Percentiles rank a stretch among this genome's conserved stretches.
These are phyloP conservation scores for Boletus tomentosulus DNA, from an alignment of 768 basidiomycete genomes.

Conservation along the genomic window DNA sequence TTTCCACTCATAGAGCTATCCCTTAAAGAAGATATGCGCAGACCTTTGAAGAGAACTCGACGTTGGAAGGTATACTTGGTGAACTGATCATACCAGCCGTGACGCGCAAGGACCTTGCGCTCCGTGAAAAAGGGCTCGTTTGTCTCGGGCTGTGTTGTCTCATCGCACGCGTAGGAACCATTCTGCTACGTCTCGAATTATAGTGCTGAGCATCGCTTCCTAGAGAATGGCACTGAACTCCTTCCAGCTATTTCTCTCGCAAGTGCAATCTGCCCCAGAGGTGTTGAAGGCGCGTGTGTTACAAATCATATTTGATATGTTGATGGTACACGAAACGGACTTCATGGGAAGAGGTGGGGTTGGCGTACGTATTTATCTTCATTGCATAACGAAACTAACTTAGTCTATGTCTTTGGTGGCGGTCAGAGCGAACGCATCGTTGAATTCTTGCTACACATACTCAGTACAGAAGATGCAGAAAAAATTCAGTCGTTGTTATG, in stretches of 20 bases:
- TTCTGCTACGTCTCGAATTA: neutral
- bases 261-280: conserved; percentile 62
- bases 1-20: neutral
- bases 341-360: conserved; percentile 47
- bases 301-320: conserved; percentile 79
- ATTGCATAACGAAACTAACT: neutral
- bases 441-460: conserved; percentile 57
- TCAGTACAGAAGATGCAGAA: conserved; percentile 52
- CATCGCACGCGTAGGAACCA: conserved; percentile 47
- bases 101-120: conserved; percentile 71
- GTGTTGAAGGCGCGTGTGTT: conserved; percentile 64
- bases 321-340: conserved; percentile 77
- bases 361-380: conserved; percentile 25
- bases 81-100: conserved; percentile 92
- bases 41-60: conserved; percentile 66
- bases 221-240: conserved; percentile 41
- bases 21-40: conserved; percentile 14
- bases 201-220: neutral
- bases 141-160: conserved; percentile 71
- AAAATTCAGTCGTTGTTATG: conserved; percentile 69
- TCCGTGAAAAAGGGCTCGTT: conserved; percentile 64
- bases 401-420: neutral
- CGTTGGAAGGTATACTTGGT: conserved; percentile 59
- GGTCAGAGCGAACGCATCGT: conserved; percentile 55
- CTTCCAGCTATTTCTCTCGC: conserved; percentile 78